Evolutionary conservation across 345 rosid species (phyloP).

Genomic region (Brassica nigra): DNA sequence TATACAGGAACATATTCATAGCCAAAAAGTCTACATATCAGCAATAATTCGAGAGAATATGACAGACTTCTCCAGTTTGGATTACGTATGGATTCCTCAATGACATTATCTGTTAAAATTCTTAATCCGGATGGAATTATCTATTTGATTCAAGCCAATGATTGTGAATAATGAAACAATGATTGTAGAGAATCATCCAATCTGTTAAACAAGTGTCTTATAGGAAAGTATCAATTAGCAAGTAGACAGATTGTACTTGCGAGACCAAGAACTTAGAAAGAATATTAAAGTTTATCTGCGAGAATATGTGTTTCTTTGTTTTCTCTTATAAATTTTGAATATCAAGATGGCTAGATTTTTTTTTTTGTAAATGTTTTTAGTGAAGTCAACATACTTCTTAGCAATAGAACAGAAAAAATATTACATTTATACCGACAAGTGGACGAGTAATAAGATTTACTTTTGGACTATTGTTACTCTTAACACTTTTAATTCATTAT

Average conservation of each 20-base stretch:
- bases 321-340: not conserved
- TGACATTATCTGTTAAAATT: not conserved
- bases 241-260: conserved; percentile 27
- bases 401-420: not conserved
- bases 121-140: not conserved
- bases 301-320: not conserved
- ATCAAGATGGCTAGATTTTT: not conserved
- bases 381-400: conserved; percentile 31
- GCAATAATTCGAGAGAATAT: not conserved
- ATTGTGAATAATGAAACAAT: conserved; percentile 25
- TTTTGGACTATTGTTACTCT: conserved; percentile 6
- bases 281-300: not conserved
- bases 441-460: conserved; percentile 15
- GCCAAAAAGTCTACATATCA: not conserved
- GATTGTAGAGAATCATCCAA: conserved; percentile 27
- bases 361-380: conserved; percentile 2
- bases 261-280: not conserved
- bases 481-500: conserved; percentile 13
- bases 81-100: not conserved
- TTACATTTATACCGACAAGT: conserved; percentile 19
- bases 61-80: not conserved
- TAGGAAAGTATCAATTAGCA: conserved; percentile 21
- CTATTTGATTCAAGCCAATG: conserved; percentile 23
- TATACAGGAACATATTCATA: not conserved
- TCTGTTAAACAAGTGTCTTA: conserved; percentile 10